phyloP scores from a whole-genome alignment of 805 yeast species.

The Kodamaea restingae region DNA sequence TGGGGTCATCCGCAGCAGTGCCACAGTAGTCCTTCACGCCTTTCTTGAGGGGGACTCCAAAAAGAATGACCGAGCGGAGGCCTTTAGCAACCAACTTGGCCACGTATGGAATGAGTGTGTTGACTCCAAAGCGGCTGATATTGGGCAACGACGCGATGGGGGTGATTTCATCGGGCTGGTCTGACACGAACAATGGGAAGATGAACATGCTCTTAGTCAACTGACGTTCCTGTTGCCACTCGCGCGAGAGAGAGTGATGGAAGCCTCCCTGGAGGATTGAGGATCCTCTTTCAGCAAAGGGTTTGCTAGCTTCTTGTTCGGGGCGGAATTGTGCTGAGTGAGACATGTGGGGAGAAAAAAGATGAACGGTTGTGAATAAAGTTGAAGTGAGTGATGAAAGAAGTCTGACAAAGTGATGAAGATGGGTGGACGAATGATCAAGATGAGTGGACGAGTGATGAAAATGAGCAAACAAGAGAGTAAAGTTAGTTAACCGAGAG shows the following conservation, averaged over 20 bases:
- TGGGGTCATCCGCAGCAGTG: constrained; percentile 90
- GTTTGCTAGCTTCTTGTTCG: constrained; percentile 23
- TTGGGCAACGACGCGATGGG: constrained; percentile 77
- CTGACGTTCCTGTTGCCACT: constrained; percentile 88
- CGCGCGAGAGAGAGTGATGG: constrained; percentile 81
- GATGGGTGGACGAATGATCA: too few relatives aligned
- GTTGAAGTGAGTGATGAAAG: too few relatives aligned
- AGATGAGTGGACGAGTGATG: too few relatives aligned
- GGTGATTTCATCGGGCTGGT: constrained; percentile 73
- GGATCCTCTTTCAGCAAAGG: constrained; percentile 56
- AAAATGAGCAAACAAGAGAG: too few relatives aligned
- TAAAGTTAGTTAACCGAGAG: too few relatives aligned
- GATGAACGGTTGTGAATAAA: background rate
- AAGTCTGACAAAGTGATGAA: too few relatives aligned
- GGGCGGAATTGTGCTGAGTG: constrained; percentile 68
- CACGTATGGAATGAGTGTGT: constrained; percentile 71
- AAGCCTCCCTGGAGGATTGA: constrained; percentile 92
- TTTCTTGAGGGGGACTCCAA: constrained; percentile 81
- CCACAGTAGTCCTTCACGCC: constrained; percentile 79
- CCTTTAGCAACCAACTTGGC: constrained; percentile 72
- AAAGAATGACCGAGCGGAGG: constrained; percentile 76
- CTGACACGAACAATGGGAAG: constrained; percentile 85
- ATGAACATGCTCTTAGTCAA: constrained; percentile 85
- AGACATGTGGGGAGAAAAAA: constrained; percentile 34
- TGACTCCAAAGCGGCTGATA: constrained; percentile 82